Evolutionary conservation across 108 stramenopile species (phyloP).

Genomic region (Nannochloropsis granulata): DNA sequence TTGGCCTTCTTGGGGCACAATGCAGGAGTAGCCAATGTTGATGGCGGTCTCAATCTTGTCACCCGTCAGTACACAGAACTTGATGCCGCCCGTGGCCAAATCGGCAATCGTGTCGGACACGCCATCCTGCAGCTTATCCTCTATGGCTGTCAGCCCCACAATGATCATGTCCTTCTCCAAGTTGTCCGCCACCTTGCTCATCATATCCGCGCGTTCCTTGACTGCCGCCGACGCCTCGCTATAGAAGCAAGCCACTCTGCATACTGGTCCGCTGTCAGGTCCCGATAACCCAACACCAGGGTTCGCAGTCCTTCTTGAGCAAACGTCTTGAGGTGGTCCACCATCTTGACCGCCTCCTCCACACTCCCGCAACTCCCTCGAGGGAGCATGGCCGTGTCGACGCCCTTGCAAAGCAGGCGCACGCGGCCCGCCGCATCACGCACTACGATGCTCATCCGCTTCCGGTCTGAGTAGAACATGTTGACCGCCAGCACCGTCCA

Average conservation of each 20-base stretch:
- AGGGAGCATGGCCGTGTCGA: conserved; percentile 75
- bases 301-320: conserved; percentile 84
- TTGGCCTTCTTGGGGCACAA: conserved; percentile 9
- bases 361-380: conserved; percentile 41
- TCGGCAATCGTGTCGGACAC: conserved; percentile 83
- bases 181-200: conserved; percentile 45
- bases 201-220: conserved; percentile 47
- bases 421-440: conserved; percentile 28
- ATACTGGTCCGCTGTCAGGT: conserved; percentile 60
- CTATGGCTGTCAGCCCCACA: conserved; percentile 88
- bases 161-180: conserved; percentile 70
- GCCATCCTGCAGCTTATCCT: conserved; percentile 89
- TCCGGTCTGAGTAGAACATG: conserved; percentile 80
- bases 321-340: conserved; percentile 41
- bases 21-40: conserved; percentile 63
- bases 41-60: conserved; percentile 96
- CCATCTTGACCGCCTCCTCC: not conserved
- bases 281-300: conserved; percentile 65
- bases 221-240: conserved; percentile 53
- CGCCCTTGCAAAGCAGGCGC: conserved; percentile 69
- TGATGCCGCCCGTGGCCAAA: conserved; percentile 75
- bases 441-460: conserved; percentile 84
- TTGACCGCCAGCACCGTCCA: conserved; percentile 77
- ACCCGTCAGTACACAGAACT: conserved; percentile 93
- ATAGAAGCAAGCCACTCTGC: conserved; percentile 56